A percentile compares a stretch with the other conserved stretches of the same genome.
Evolutionary conservation across 257 asterid species (phyloP).

Genomic region (Parsonsia alboflavescens): DNA sequence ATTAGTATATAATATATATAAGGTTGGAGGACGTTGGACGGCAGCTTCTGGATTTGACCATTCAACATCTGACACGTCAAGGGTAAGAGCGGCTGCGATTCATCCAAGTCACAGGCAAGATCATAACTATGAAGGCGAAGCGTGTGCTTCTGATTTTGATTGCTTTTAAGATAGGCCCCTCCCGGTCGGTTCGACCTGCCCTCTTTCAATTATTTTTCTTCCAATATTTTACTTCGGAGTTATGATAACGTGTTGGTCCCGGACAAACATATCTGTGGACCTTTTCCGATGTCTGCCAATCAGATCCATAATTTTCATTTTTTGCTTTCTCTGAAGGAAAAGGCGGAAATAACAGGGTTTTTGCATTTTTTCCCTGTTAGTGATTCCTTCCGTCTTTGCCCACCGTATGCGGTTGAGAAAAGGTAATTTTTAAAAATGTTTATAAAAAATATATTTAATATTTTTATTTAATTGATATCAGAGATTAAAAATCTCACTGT

Average conservation of each 20-base stretch:
- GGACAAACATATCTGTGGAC: constrained; percentile 8
- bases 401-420: too few relatives aligned
- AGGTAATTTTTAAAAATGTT: too few relatives aligned
- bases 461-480: too few relatives aligned
- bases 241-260: constrained; percentile 13
- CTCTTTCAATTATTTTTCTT: constrained; percentile 8
- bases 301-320: neutral
- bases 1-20: neutral
- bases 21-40: constrained; percentile 4
- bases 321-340: neutral
- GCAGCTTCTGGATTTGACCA: constrained; percentile 11
- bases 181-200: constrained; percentile 12
- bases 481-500: too few relatives aligned
- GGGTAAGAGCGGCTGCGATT: constrained; percentile 24
- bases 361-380: neutral
- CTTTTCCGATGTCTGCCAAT: neutral
- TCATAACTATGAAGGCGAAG: constrained; percentile 16
- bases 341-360: neutral
- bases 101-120: constrained; percentile 27
- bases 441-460: too few relatives aligned
- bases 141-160: constrained; percentile 29
- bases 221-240: neutral
- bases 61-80: neutral
- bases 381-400: too few relatives aligned
- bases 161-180: constrained; percentile 26